Evolutionary conservation across 2,329 filamentous ascomycete species (phyloP).

Genomic region (Cercospora beticola): DNA sequence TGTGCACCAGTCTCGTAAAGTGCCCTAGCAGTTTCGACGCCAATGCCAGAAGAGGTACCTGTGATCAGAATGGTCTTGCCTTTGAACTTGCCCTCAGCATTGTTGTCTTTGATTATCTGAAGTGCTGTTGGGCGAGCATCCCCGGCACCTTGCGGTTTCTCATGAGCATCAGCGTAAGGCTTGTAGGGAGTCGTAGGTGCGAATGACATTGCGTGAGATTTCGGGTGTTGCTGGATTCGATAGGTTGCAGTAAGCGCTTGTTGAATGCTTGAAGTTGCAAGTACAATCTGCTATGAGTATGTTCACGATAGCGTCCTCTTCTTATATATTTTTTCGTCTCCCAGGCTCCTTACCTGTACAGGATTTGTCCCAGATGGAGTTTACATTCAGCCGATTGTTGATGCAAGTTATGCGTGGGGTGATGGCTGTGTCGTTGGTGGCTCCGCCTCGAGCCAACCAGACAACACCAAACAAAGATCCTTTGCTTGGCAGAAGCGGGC

Average conservation of each 20-base stretch:
- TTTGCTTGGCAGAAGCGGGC: not conserved
- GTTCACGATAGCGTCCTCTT: not conserved
- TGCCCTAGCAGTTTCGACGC: slow-evolving; percentile 47
- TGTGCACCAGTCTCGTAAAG: slow-evolving; percentile 49
- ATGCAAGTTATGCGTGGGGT: not conserved
- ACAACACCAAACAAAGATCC: not conserved
- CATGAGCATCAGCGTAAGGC: slow-evolving; percentile 30
- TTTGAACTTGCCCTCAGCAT: slow-evolving; percentile 37
- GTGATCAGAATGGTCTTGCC: slow-evolving; percentile 47
- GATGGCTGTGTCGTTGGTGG: not conserved
- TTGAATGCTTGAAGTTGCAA: not conserved
- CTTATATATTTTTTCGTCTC: not conserved
- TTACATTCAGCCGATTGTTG: not conserved
- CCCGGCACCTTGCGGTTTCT: slow-evolving; percentile 27
- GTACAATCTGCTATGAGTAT: not conserved
- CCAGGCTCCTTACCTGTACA: not conserved
- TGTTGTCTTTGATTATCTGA: slow-evolving; percentile 31
- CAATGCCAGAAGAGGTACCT: slow-evolving; percentile 49
- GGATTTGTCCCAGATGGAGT: not conserved
- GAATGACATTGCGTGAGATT: slow-evolving; percentile 25
- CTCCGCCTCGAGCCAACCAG: not conserved
- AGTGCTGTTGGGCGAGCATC: slow-evolving; percentile 35
- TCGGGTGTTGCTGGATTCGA: not conserved
- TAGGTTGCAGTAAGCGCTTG: not conserved
- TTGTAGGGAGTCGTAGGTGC: slow-evolving; percentile 29